A percentile compares a stretch with the other conserved stretches of the same genome.
phyloP scores from a whole-genome alignment of 148 eudicot genomes.

The Pharnaceum exiguum region DNA sequence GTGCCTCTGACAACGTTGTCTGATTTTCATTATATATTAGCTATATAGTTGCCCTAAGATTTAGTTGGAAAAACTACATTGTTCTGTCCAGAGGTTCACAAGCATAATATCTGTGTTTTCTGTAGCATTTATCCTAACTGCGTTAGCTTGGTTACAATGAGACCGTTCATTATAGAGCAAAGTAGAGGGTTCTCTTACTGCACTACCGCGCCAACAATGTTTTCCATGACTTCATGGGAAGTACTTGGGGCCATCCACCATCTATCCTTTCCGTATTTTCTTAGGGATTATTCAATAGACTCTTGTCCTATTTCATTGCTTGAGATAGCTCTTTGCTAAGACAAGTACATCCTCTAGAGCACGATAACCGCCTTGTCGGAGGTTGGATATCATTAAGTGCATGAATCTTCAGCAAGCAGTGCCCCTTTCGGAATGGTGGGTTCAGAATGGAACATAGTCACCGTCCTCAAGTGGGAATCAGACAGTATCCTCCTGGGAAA shows the following conservation, averaged over 20 bases:
- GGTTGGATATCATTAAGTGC: slow-evolving; percentile 20
- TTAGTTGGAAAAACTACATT: too few species aligned
- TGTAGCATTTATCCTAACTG: slow-evolving; percentile 9
- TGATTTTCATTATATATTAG: too few species aligned
- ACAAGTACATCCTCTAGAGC: slow-evolving; percentile 17
- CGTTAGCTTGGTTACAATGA: slow-evolving; percentile 13
- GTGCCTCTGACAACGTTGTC: neutral
- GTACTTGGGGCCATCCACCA: slow-evolving; percentile 7
- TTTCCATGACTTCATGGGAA: neutral
- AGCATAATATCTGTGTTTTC: slow-evolving; percentile 17
- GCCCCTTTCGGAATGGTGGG: slow-evolving; percentile 7
- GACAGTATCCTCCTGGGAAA: neutral
- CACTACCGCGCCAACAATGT: slow-evolving; percentile 7
- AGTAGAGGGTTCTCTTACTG: slow-evolving; percentile 17
- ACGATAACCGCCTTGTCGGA: slow-evolving; percentile 19
- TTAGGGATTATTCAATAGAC: neutral
- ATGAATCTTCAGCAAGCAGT: slow-evolving; percentile 18
- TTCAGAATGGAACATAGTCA: slow-evolving; percentile 3
- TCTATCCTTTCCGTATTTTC: slow-evolving; percentile 9
- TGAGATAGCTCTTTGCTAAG: slow-evolving; percentile 7
- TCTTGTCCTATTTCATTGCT: neutral
- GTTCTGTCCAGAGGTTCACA: slow-evolving; percentile 33
- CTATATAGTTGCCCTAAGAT: too few species aligned
- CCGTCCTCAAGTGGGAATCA: neutral
- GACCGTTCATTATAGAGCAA: neutral